Base-by-base conservation (phyloP, 345 rosid species). In the Firmiana major region DNA sequence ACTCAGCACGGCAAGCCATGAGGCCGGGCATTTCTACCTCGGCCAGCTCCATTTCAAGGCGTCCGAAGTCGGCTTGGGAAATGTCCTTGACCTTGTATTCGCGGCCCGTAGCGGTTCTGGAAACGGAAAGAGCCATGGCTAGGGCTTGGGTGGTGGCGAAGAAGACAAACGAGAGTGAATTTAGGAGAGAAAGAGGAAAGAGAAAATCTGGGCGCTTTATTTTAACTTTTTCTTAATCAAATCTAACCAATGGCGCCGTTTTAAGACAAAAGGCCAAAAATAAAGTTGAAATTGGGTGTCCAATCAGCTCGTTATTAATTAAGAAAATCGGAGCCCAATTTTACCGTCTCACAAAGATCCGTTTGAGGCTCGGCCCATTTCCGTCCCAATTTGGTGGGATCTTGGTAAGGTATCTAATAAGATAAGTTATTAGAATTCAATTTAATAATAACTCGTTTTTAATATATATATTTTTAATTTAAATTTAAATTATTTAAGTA, bases 1-100 rank as follows among this genome's bases (percentile, higher is more conserved):
- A 92, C 77, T 94, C 97, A 8, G 92, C 1, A 1, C 98, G 88
- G 83, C 95, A 93, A 24, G 95, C 63, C 89, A 93, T 89, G 73
- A 93, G 91, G 1, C 98, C 97, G 5, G 95, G 97, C 97, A 93
- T 93, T 80, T 93, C 97, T 6, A 89, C 97, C 77, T 93, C 98
- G 10, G 95, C 98, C 38, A 93, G 79, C 73, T 93, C 93, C 75
- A 92, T 83, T 79, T 92, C 97, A 26, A 92, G 91, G 45, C 98
- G 94, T 67, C 98, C 98, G 80, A 92, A 93, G 86, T 90, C 97
- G 46, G 95, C 98, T 83, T 91, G 97, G 40, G 94, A 86, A 90
- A 91, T 81, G 81, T 93, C 97, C 85, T 87, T 91, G 79, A 91
- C 94, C 85, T 93, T 93, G 89, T 89, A 91, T 76, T 93, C 97